Evolutionary conservation across 352 stramenopile genomes (phyloP), one percentile per base, ranked within the genome.

Genomic region (Thalassiosira hispida): DNA sequence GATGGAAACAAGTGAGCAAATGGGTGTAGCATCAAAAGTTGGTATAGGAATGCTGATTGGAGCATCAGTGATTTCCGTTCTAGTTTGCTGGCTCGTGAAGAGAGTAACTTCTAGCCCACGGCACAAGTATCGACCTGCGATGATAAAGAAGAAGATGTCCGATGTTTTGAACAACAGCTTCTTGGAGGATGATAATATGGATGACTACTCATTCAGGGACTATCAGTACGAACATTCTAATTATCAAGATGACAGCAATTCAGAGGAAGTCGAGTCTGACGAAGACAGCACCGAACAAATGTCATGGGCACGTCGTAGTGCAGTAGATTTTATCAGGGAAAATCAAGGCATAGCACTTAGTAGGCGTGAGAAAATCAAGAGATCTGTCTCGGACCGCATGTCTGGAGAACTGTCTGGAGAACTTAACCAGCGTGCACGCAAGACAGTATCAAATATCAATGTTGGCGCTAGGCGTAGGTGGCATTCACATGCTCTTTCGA

Each of bases 251-350:
- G 22, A 53, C 22, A 7, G n/a, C 25, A 22, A 20, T 22, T 23
- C 52, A 40, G 20, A 18, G 46, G 5, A 49, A 22, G 9, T 23
- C 22, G 9, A 61, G 1, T 20, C 22, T 7, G 31, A 64, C 22
- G 55, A 64, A 23, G 31, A 49, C n/a, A 51, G 51, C 18, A 64
- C 38, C 55, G 16, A 31, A 1, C 31, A 23, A 64, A 29, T 16
- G 11, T 31, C 7, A 16, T 14, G n/a, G 11, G 51, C 11, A 1
- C 22, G 35, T n/a, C 55, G 27, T 27, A 64, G 31, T 27, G 55
- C 55, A 8, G 51, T 31, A 27, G 55, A 64, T 23, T 64, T 64
- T 29, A 31, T 64, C 5, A 64, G 55, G 29, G 31, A 64, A 1
- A 16, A 64, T 64, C 55, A 31, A 27, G 31, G 31, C 2, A 49